These are phyloP conservation scores for Cytospora mali DNA, from an alignment of 2,329 filamentous ascomycete genomes.

Conservation along the genomic window DNA sequence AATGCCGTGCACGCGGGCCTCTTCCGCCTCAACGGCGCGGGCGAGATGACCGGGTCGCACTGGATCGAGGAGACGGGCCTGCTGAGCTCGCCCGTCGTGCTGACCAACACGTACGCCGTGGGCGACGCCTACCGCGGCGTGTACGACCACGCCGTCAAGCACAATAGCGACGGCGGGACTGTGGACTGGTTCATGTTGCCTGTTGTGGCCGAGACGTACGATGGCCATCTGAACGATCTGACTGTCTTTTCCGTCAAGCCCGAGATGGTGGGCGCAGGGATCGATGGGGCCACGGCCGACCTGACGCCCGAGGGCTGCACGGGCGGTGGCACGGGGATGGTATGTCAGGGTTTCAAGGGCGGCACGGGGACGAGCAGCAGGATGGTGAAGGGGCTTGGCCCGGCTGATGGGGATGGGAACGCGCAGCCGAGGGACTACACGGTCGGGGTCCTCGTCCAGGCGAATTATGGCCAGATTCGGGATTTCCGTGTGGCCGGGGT, in stretches of 20 bases:
- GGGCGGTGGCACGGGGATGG: conserved; percentile 70
- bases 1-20: conserved; percentile 51
- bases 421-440: conserved; percentile 49
- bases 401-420: conserved; percentile 35
- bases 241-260: conserved; percentile 56
- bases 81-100: conserved; percentile 59
- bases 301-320: conserved; percentile 63
- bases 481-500: conserved; percentile 63
- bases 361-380: conserved; percentile 66
- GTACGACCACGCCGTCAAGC: conserved; percentile 55
- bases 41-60: conserved; percentile 63
- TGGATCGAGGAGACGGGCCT: conserved; percentile 65
- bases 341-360: conserved; percentile 67
- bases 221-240: conserved; percentile 63
- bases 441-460: conserved; percentile 64
- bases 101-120: conserved; percentile 61
- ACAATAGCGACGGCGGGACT: conserved; percentile 45
- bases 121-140: conserved; percentile 62
- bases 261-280: conserved; percentile 55
- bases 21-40: conserved; percentile 66
- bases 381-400: conserved; percentile 50
- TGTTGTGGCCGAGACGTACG: conserved; percentile 64
- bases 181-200: conserved; percentile 59
- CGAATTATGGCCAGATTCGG: conserved; percentile 63
- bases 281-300: conserved; percentile 52